Evolutionary conservation across 805 yeast species (phyloP).

Genomic region (Nakazawaea siamensis): DNA sequence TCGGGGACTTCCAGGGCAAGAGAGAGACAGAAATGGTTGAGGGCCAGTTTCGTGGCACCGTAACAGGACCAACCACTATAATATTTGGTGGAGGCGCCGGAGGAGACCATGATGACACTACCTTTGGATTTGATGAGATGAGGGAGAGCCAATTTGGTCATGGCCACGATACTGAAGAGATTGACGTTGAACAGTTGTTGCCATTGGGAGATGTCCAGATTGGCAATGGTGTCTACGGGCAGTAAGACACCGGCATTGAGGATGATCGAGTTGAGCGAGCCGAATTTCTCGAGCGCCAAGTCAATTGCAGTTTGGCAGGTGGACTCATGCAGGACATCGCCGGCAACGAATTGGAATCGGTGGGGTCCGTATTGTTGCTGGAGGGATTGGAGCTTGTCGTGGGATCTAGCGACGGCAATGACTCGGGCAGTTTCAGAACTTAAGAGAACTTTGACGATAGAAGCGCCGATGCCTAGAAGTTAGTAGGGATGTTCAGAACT

Average conservation of each 20-base stretch:
- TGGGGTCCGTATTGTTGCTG: constrained; percentile 35
- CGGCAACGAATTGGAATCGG: constrained; percentile 42
- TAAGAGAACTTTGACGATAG: constrained; percentile 51
- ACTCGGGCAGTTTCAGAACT: constrained; percentile 31
- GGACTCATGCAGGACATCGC: constrained; percentile 47
- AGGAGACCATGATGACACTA: constrained; percentile 68
- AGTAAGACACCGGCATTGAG: constrained; percentile 81
- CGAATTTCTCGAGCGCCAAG: constrained; percentile 39
- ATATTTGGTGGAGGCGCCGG: constrained; percentile 72
- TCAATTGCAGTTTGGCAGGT: constrained; percentile 31
- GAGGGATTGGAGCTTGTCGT: constrained; percentile 34
- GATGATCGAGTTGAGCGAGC: constrained; percentile 53
- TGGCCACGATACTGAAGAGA: constrained; percentile 62
- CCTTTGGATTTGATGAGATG: constrained; percentile 50
- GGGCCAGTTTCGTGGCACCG: constrained; percentile 86
- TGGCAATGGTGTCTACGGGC: constrained; percentile 55
- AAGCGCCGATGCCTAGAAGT: constrained; percentile 65
- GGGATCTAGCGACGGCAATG: constrained; percentile 69
- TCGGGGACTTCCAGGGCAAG: constrained; percentile 61
- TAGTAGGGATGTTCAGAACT: not conserved
- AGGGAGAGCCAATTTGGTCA: constrained; percentile 51
- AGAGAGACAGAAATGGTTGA: constrained; percentile 66
- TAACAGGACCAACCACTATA: constrained; percentile 85
- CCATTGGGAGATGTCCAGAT: constrained; percentile 52
- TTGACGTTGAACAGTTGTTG: constrained; percentile 63